phyloP scores from a whole-genome alignment of 257 asterid species.

The Gentiana straminea region DNA sequence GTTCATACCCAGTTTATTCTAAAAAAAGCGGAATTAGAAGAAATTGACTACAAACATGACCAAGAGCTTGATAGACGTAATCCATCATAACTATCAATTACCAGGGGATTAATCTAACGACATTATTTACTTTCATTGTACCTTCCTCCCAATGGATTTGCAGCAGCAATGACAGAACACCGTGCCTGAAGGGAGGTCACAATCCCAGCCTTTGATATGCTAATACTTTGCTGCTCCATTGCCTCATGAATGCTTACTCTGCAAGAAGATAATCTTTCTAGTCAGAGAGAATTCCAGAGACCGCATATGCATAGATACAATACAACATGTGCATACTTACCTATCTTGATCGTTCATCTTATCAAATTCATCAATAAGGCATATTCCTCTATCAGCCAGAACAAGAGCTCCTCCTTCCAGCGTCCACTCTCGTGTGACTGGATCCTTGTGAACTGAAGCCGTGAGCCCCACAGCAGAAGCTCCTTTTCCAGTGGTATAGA shows the following conservation, averaged over 20 bases:
- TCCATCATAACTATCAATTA: background rate
- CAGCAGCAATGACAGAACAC: slow-evolving; percentile 98
- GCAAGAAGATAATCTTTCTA: slow-evolving; percentile 15
- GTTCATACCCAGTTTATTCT: too few relatives aligned
- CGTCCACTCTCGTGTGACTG: slow-evolving; percentile 98
- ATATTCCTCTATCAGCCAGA: slow-evolving; percentile 97
- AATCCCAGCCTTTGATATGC: slow-evolving; percentile 98
- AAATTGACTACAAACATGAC: too few relatives aligned
- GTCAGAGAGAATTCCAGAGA: slow-evolving; percentile 12
- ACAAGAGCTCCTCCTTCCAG: slow-evolving; percentile 99
- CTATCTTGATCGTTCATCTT: slow-evolving; percentile 99
- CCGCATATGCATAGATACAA: slow-evolving; percentile 2
- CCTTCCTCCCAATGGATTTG: slow-evolving; percentile 99
- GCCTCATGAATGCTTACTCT: slow-evolving; percentile 99
- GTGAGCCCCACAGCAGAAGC: slow-evolving; percentile 99
- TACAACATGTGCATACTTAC: slow-evolving; percentile 21
- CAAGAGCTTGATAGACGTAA: background rate
- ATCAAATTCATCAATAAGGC: slow-evolving; percentile 96
- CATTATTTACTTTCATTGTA: slow-evolving; percentile 8
- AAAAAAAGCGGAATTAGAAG: too few relatives aligned
- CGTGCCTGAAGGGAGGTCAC: slow-evolving; percentile 99
- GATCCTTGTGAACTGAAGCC: slow-evolving; percentile 99
- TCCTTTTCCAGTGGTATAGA: slow-evolving; percentile 98
- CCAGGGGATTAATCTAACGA: too few relatives aligned
- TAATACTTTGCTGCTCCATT: slow-evolving; percentile 99